phyloP scores from a whole-genome alignment of 163 green algal species.

The Trebouxia gelatinosa region DNA sequence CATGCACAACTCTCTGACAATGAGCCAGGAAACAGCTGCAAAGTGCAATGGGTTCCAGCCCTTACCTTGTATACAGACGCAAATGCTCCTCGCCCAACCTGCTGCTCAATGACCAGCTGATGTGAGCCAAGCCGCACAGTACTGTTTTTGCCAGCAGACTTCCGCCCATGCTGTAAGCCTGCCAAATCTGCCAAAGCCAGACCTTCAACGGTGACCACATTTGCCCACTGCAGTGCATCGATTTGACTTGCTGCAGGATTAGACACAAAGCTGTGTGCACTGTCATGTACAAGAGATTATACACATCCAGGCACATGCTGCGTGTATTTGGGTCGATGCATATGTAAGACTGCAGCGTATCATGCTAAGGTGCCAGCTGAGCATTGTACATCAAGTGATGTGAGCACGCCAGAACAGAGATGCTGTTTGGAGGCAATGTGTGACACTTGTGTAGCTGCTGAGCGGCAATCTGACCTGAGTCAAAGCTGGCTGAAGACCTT shows the following conservation, averaged over 20 bases:
- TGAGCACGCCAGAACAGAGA: too few relatives aligned
- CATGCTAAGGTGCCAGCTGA: too few relatives aligned
- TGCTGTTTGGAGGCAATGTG: too few relatives aligned
- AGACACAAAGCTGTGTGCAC: constrained; percentile 1
- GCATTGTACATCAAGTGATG: too few relatives aligned
- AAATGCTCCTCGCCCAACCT: constrained; percentile 43
- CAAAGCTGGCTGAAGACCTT: constrained; percentile 6
- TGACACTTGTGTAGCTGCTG: too few relatives aligned
- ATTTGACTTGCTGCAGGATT: constrained; percentile 2
- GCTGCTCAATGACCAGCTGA: background rate
- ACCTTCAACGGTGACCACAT: background rate
- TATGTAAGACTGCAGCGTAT: too few relatives aligned
- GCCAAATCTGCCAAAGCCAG: background rate
- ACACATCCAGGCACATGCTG: too few relatives aligned
- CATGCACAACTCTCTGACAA: too few relatives aligned
- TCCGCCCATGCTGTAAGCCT: background rate
- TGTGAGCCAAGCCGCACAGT: constrained; percentile 7
- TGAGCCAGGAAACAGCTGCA: too few relatives aligned
- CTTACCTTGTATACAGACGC: constrained; percentile 40
- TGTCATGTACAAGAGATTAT: background rate
- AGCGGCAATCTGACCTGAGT: constrained; percentile 16
- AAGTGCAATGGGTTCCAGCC: too few relatives aligned
- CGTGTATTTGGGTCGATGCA: too few relatives aligned
- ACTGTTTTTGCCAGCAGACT: background rate
- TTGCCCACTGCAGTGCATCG: constrained; percentile 8